Base-by-base conservation (phyloP, 441 rosid genomes). In the Aleurites moluccanus region DNA sequence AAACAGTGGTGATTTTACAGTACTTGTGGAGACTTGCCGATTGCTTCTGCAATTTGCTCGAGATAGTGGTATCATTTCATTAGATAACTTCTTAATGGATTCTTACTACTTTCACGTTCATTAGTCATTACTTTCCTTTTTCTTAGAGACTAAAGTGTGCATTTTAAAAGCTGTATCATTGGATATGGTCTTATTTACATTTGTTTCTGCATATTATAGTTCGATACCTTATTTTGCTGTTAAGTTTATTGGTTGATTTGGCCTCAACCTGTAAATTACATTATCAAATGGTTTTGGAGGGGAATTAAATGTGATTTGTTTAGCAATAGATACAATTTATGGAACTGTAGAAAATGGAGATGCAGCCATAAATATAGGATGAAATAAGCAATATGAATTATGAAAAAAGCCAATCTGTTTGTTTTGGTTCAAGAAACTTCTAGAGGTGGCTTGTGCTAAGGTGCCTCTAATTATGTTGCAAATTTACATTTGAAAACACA, bases 21-120 rank as follows among this genome's bases (percentile, higher is more conserved):
- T 85, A 74, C 93, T 96, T 38, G 87, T 87, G 86, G 91, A 87
- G 88, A 83, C 87, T 33, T 92, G 96, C 83, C 88, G 82, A 59
- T 78, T 83, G 75, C 88, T 96, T 80, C 85, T 80, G 82, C 86
- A 76, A 38, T 82, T 82, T 80, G 84, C 80, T 84, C 87, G 44
- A 69, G 88, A 84, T 75, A 80, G 75, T 65, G 96, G 98, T 94
- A 92, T 75, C 53, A 59, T 69, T 75, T 67, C 28, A 60, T 23
- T n/a, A n/a, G 6, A 40, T 3, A 21, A 35, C 27, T 66, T 60
- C 45, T 30, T 42, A 33, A 10, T 73, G 78, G 15, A 63, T 52
- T 53, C 15, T 71, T 55, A 6, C 49, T 52, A 60, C 7, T 69
- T 78, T 10, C 53, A 38, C 40, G 6, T 38, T 38, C 40, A 38